Evolutionary conservation across 2,329 filamentous ascomycete species (phyloP), one percentile per base, ranked within the genome.

Genomic region (Exophiala dermatitidis): DNA sequence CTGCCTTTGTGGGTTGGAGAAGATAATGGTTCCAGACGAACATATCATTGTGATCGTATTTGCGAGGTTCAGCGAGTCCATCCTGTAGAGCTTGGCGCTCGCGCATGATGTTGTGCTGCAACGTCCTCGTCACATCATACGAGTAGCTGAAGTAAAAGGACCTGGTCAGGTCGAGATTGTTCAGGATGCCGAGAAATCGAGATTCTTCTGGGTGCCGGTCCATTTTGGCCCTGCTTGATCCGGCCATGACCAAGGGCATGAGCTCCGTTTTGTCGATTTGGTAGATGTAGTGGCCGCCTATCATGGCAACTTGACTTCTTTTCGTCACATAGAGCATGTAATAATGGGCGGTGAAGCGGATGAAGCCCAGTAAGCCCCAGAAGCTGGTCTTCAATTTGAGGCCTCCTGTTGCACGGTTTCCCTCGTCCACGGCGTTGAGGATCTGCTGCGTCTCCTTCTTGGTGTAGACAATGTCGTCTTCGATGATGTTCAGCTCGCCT

Each of bases 81-180:
- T 83, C 76, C 31, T 81, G 78, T 46, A 95, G 71, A 2, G 84
- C 82, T 46, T 80, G 77, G 37, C 93, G 80, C 69, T 96, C 90
- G 32, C 83, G 79, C 19, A 84, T 84, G 56, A 98, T 90, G 64
- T 98, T 98, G 65, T 91, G 83, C 68, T 98, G 93, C 44, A 98
- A 74, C 1, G 90, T 95, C 50, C 84, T 82, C 0, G 93, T 98
- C 61, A 97, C 86, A 67, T 98, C 89, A 72, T 98, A 98, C 0
- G 91, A 94, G 68, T 96, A 96, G 72, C 91, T 96, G 74, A 96
- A 98, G 71, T 98, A 98, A 69, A 98, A 98, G 0, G 88, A 94
- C 52, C 86, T 81, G 0, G 86, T 90, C 56, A 98, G 73, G 68
- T 98, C 93, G 32, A 98, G 77, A 62, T 95, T 95, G 67, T 88